Percentiles rank a stretch among this genome's conserved stretches.
These are phyloP conservation scores for Vinca minor DNA, from an alignment of 257 asterid genomes.

Conservation along the genomic window DNA sequence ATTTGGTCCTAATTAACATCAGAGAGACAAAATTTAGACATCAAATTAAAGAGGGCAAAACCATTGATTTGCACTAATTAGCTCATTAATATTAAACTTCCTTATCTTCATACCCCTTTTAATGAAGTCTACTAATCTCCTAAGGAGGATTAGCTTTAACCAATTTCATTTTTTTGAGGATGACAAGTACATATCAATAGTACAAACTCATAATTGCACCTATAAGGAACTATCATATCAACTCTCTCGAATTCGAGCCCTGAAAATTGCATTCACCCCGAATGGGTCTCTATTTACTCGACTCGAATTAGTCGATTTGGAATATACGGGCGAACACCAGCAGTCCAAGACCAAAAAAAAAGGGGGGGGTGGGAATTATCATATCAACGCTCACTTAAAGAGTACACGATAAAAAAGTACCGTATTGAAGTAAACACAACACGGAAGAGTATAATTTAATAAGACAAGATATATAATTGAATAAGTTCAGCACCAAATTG, in stretches of 20 bases:
- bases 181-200: background rate
- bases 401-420: no score
- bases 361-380: no score
- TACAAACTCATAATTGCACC: background rate
- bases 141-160: background rate
- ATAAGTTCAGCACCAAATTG: background rate
- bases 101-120: background rate
- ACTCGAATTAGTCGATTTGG: no score
- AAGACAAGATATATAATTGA: background rate
- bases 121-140: background rate
- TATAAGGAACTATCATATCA: background rate
- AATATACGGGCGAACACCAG: no score
- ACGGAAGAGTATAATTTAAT: no score
- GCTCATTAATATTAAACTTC: background rate
- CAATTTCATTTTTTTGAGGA: background rate
- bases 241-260: no score
- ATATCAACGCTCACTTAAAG: no score
- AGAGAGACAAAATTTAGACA: background rate
- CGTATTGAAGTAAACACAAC: no score
- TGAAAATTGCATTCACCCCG: no score
- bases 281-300: no score
- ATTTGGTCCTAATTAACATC: slow-evolving; percentile 2
- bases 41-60: background rate
- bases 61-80: background rate
- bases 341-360: no score